A percentile compares a stretch with the other conserved stretches of the same genome.
Conservation (phyloP, 768 basidiomycete genomes). For the Phlegmacium glaucopus region DNA sequence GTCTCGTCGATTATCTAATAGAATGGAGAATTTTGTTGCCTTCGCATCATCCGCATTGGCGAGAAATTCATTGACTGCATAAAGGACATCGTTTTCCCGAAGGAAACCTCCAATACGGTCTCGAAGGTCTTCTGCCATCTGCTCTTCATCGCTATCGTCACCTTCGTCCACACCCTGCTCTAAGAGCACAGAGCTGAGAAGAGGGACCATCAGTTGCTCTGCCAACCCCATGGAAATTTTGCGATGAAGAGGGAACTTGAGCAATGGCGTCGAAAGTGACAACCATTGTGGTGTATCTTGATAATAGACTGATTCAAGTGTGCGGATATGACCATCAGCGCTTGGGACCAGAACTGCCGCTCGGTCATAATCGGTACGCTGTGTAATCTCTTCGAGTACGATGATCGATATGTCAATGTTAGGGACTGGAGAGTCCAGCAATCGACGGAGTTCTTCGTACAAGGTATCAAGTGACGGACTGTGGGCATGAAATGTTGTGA, state of each 20-base stretch:
- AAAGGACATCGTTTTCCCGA: constrained; percentile 13
- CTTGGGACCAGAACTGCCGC: constrained; percentile 3
- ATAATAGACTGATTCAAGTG: constrained; percentile 7
- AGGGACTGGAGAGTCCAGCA: not conserved
- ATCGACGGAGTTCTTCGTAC: not conserved
- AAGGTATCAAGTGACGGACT: constrained; percentile 8
- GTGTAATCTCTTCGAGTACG: constrained; percentile 11
- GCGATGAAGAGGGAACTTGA: constrained; percentile 8
- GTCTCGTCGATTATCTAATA: constrained; percentile 25
- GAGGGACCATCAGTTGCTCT: constrained; percentile 7
- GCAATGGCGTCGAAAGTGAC: not conserved
- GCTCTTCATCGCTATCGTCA: constrained; percentile 10
- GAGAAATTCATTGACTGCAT: constrained; percentile 40
- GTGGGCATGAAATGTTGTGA: not conserved
- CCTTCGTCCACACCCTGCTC: constrained; percentile 7
- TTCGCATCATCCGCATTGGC: constrained; percentile 50
- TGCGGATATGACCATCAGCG: not conserved
- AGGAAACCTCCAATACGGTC: constrained; percentile 12
- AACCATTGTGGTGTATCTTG: constrained; percentile 1
- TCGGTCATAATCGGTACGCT: constrained; percentile 1
- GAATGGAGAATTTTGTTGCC: constrained; percentile 36
- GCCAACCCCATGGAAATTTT: constrained; percentile 9
- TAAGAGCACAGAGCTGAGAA: constrained; percentile 9
- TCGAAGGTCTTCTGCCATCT: constrained; percentile 15
- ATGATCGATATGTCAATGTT: not conserved